Percentiles rank a stretch among this genome's conserved stretches.
Conservation (phyloP, 345 rosid species). For the Adansonia digitata region DNA sequence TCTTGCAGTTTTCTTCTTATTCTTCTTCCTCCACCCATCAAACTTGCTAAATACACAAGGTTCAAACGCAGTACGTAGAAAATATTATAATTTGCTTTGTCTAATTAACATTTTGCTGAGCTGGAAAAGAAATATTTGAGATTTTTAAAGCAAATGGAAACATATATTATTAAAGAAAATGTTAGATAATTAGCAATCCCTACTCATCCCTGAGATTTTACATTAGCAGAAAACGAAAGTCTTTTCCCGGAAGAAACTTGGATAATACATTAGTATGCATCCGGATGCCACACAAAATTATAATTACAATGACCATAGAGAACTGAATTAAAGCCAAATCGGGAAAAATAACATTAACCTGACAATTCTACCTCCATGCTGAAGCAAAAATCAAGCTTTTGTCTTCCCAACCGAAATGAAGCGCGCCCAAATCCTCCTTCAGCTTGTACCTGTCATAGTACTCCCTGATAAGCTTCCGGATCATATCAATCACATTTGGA, state of each 20-base stretch:
- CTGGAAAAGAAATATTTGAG: too few species aligned
- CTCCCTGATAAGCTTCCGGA: slow-evolving; percentile 44
- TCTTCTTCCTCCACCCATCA: too few species aligned
- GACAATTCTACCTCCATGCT: slow-evolving; percentile 58
- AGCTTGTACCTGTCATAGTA: slow-evolving; percentile 61
- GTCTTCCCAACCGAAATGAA: slow-evolving; percentile 88
- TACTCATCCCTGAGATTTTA: slow-evolving; percentile 15
- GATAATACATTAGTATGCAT: slow-evolving; percentile 14
- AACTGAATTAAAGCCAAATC: neutral
- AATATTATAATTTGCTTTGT: too few species aligned
- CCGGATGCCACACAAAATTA: slow-evolving; percentile 19
- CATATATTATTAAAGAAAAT: neutral
- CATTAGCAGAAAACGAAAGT: neutral
- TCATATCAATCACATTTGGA: slow-evolving; percentile 37
- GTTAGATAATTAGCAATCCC: slow-evolving; percentile 17
- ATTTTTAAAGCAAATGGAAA: neutral
- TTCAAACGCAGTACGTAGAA: too few species aligned
- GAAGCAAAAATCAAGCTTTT: slow-evolving; percentile 86
- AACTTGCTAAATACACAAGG: too few species aligned
- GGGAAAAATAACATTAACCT: neutral
- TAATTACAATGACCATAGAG: slow-evolving; percentile 10
- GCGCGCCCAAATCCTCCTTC: slow-evolving; percentile 58
- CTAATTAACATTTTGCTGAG: too few species aligned
- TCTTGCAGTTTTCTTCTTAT: too few species aligned
- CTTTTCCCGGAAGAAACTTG: neutral